These are phyloP conservation scores for Cyclotella baltica DNA, from an alignment of 108 stramenopile genomes.

Conservation along the genomic window DNA sequence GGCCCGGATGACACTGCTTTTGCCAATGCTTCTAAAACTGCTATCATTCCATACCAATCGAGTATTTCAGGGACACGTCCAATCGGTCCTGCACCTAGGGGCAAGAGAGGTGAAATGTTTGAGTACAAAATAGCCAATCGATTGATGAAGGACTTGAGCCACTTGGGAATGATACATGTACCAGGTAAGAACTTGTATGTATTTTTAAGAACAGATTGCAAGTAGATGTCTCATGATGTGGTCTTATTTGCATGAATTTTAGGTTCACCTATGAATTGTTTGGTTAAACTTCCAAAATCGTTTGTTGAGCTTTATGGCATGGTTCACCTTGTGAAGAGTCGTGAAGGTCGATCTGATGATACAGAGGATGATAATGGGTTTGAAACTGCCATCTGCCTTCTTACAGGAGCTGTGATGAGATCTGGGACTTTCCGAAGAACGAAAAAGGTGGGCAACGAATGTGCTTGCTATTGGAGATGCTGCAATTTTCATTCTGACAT, in stretches of 20 bases:
- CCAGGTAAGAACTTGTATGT: constrained; percentile 57
- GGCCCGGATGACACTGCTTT: constrained; percentile 54
- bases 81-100: constrained; percentile 77
- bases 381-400: constrained; percentile 91
- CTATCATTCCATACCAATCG: constrained; percentile 83
- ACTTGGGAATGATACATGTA: constrained; percentile 78
- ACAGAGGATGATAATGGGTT: constrained; percentile 67
- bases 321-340: constrained; percentile 82
- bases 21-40: constrained; percentile 75
- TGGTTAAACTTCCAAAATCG: constrained; percentile 85
- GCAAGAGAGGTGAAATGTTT: constrained; percentile 58
- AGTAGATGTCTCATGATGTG: background rate
- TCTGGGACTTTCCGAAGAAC: constrained; percentile 72
- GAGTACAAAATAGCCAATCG: constrained; percentile 65
- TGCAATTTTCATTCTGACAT: background rate
- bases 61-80: constrained; percentile 67
- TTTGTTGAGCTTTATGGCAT: constrained; percentile 90
- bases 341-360: constrained; percentile 69
- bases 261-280: constrained; percentile 56
- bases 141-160: constrained; percentile 86
- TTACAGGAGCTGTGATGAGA: constrained; percentile 88
- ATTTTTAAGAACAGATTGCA: background rate
- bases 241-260: background rate
- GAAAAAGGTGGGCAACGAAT: constrained; percentile 40
- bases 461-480: background rate